These are phyloP conservation scores for Silene uniflora DNA, from an alignment of 148 eudicot genomes.

Conservation along the genomic window DNA sequence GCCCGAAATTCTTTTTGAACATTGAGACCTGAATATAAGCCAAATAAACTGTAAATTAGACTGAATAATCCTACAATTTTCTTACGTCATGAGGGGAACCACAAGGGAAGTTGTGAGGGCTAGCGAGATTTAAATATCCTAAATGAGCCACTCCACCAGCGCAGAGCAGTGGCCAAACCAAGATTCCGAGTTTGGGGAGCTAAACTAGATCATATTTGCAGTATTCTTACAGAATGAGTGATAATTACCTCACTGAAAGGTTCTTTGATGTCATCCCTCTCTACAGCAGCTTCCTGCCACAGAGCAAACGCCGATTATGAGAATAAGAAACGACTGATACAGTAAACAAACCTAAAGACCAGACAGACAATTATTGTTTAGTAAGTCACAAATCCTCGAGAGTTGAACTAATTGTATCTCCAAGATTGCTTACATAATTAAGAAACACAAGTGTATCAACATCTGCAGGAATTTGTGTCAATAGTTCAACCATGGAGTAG, in stretches of 20 bases:
- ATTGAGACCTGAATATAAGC: constrained; percentile 47
- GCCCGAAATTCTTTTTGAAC: constrained; percentile 79
- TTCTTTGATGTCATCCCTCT: constrained; percentile 60
- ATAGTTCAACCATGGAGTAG: constrained; percentile 54
- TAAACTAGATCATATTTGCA: background rate
- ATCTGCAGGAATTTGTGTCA: constrained; percentile 45
- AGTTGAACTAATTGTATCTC: background rate
- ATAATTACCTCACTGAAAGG: constrained; percentile 63
- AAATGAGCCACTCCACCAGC: too few species aligned
- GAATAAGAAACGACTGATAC: constrained; percentile 19
- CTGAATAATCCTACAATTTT: background rate
- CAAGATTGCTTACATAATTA: constrained; percentile 52
- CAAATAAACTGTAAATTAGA: background rate
- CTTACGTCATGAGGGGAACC: background rate
- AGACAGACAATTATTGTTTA: too few species aligned
- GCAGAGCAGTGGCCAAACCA: too few species aligned
- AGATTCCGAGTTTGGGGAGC: too few species aligned
- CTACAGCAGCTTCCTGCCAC: constrained; percentile 68
- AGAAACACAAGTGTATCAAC: constrained; percentile 60
- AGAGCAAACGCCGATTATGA: background rate
- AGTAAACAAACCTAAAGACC: constrained; percentile 44
- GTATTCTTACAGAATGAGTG: too few species aligned
- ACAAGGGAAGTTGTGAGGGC: background rate
- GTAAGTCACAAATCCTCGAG: too few species aligned
- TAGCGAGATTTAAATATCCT: too few species aligned